Evolutionary conservation across 2,329 filamentous ascomycete genomes (phyloP).

Genomic region (Onygenales sp.): DNA sequence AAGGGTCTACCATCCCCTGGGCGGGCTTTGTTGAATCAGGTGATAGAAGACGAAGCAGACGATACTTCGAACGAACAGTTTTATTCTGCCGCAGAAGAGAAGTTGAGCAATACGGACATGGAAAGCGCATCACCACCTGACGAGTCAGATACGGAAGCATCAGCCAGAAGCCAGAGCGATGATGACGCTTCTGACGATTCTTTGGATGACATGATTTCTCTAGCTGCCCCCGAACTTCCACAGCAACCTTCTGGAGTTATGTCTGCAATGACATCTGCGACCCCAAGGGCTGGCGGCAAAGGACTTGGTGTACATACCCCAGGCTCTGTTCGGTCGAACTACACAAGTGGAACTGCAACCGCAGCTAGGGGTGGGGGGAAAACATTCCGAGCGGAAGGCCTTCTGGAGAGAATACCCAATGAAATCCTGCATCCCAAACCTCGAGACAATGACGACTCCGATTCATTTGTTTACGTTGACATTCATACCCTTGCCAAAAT

Average conservation of each 20-base stretch:
- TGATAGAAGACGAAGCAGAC: slow-evolving; percentile 54
- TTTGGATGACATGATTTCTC: slow-evolving; percentile 84
- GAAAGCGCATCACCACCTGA: slow-evolving; percentile 48
- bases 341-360: slow-evolving; percentile 73
- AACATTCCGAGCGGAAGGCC: slow-evolving; percentile 72
- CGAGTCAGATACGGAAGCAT: slow-evolving; percentile 49
- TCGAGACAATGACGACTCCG: slow-evolving; percentile 72
- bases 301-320: slow-evolving; percentile 68
- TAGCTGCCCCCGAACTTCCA: slow-evolving; percentile 68
- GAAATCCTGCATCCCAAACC: slow-evolving; percentile 82
- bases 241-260: slow-evolving; percentile 69
- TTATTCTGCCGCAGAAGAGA: slow-evolving; percentile 82
- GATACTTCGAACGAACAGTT: slow-evolving; percentile 86
- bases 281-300: slow-evolving; percentile 63
- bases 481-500: slow-evolving; percentile 77
- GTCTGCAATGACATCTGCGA: slow-evolving; percentile 70
- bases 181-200: slow-evolving; percentile 68
- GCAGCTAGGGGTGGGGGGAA: slow-evolving; percentile 64
- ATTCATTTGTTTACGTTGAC: slow-evolving; percentile 81
- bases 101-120: slow-evolving; percentile 41
- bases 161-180: slow-evolving; percentile 52
- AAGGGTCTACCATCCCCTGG: slow-evolving; percentile 35
- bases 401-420: slow-evolving; percentile 62
- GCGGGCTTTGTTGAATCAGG: slow-evolving; percentile 49
- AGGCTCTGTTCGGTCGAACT: slow-evolving; percentile 80